Conservation (phyloP, 345 rosid species). For the Eucalyptus paniculata region DNA sequence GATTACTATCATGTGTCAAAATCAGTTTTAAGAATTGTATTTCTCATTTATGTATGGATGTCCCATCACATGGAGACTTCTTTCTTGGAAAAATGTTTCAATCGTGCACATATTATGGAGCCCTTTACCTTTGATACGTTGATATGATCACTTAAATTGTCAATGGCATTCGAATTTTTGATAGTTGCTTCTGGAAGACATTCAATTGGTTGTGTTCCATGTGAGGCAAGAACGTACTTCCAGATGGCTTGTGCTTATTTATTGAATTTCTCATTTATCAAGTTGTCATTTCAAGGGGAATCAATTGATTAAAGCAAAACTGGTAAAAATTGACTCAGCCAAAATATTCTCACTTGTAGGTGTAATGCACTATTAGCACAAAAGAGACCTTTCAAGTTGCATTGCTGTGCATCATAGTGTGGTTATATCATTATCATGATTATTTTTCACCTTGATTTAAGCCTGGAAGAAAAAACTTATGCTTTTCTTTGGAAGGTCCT, state of each 20-base stretch:
- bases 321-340: not conserved
- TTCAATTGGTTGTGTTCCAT: not conserved
- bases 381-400: not conserved
- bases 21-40: not conserved
- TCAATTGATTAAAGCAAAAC: not conserved
- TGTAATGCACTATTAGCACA: not conserved
- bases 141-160: not conserved
- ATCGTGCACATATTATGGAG: not conserved
- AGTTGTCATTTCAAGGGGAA: not conserved
- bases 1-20: not conserved
- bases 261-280: not conserved
- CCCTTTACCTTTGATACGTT: not conserved
- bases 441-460: not conserved
- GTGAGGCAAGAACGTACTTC: not conserved
- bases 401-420: not conserved
- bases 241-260: not conserved
- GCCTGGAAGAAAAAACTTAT: not conserved
- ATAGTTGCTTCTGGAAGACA: not conserved
- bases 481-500: not conserved
- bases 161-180: not conserved
- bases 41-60: not conserved
- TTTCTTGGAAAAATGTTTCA: not conserved
- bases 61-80: not conserved
- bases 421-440: not conserved
- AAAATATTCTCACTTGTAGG: not conserved